These are phyloP conservation scores for Tephrocybe rancida DNA, from an alignment of 768 basidiomycete species.

Conservation along the genomic window DNA sequence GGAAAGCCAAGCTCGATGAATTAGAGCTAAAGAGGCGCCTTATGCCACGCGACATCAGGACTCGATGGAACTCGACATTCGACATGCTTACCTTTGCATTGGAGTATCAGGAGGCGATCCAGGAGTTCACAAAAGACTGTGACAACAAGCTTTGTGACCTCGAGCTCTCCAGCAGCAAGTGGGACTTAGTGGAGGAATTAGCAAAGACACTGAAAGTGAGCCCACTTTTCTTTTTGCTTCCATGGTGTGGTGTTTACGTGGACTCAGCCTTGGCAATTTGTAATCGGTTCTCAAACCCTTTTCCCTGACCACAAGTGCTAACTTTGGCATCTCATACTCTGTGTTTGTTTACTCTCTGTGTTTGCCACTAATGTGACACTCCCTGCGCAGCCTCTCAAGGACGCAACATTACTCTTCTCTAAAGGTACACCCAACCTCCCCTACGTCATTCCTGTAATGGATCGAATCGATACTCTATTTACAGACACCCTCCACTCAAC, in stretches of 20 bases:
- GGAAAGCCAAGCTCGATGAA: constrained; percentile 1
- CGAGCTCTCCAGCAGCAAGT: constrained; percentile 23
- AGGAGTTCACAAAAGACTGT: constrained; percentile 19
- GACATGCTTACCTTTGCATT: constrained; percentile 31
- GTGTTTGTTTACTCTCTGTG: no score
- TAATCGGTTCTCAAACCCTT: background rate
- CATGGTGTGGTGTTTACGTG: no score
- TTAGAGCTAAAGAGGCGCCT: background rate
- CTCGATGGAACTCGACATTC: constrained; percentile 29
- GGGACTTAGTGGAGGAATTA: constrained; percentile 28
- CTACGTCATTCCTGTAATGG: constrained; percentile 36
- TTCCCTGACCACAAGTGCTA: no score
- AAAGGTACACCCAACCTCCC: constrained; percentile 23
- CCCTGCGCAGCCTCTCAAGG: constrained; percentile 22
- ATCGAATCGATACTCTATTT: constrained; percentile 26
- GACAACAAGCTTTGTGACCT: constrained; percentile 14
- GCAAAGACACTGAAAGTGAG: constrained; percentile 23
- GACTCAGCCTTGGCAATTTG: background rate
- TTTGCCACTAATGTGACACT: background rate
- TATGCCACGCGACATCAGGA: constrained; percentile 29
- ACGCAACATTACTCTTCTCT: constrained; percentile 31
- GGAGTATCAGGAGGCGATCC: constrained; percentile 23
- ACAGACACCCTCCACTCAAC: background rate
- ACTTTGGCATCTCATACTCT: no score
- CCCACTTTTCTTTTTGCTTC: no score